These are phyloP conservation scores for Aspergillus saccharolyticus DNA, from an alignment of 495 filamentous ascomycete genomes.

Conservation along the genomic window DNA sequence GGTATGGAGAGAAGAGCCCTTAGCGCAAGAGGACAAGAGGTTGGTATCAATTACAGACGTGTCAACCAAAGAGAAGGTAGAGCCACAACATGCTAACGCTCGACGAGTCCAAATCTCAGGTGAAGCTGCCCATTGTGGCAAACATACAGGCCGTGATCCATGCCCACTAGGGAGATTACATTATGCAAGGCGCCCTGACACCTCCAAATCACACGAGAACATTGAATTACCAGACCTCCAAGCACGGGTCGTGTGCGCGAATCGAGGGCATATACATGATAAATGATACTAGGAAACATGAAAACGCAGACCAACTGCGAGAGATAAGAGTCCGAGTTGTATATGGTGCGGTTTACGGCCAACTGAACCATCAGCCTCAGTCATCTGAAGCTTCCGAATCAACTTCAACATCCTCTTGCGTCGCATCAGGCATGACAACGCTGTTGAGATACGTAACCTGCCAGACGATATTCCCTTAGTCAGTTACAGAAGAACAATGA, in stretches of 20 bases:
- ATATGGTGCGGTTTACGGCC: background rate
- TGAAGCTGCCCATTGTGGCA: background rate
- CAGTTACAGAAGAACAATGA: conserved; percentile 16
- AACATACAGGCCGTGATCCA: background rate
- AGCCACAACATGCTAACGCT: conserved; percentile 8
- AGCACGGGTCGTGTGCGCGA: background rate
- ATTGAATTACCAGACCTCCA: background rate
- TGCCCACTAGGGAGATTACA: background rate
- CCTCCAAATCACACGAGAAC: background rate
- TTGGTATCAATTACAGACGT: conserved; percentile 12
- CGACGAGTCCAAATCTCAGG: background rate
- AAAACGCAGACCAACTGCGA: conserved; percentile 9
- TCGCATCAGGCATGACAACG: conserved; percentile 59
- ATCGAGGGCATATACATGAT: background rate
- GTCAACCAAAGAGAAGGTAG: conserved; percentile 6
- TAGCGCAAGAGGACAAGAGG: conserved; percentile 13
- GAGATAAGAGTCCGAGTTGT: background rate
- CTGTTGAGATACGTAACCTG: conserved; percentile 60
- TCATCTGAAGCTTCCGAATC: conserved; percentile 16
- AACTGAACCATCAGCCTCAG: background rate
- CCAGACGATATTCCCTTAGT: conserved; percentile 22
- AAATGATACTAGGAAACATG: background rate
- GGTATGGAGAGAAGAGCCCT: conserved; percentile 12
- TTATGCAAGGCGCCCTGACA: background rate
- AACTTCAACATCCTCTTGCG: conserved; percentile 6